Percentiles rank a stretch among this genome's conserved stretches.
Evolutionary conservation across 2,329 filamentous ascomycete genomes (phyloP).

Genomic region (Lasiodiplodia citricola): DNA sequence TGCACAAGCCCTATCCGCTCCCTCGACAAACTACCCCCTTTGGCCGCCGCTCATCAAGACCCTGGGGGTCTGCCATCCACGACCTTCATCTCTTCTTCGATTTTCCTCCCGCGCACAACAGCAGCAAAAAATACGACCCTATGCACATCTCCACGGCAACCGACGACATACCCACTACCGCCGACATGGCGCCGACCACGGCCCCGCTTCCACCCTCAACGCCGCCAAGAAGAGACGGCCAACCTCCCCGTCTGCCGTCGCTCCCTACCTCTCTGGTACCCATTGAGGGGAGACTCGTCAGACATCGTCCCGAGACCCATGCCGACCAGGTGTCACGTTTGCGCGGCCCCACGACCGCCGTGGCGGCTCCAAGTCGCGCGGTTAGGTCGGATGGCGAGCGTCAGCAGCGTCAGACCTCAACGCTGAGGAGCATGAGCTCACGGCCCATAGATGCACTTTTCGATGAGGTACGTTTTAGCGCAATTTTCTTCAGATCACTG

Average conservation of each 20-base stretch:
- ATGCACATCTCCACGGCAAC: conserved; percentile 7
- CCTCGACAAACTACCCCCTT: neutral
- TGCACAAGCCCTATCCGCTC: neutral
- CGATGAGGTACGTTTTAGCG: too few relatives aligned
- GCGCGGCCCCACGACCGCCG: conserved; percentile 1
- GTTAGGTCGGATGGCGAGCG: neutral
- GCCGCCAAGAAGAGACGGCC: neutral
- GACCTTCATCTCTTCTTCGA: neutral
- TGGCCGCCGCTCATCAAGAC: neutral
- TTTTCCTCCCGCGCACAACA: neutral
- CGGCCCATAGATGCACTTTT: neutral
- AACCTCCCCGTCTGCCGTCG: neutral
- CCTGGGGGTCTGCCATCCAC: neutral
- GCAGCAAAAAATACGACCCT: neutral
- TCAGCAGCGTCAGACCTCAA: neutral
- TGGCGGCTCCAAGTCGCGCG: neutral
- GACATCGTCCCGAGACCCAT: neutral
- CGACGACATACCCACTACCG: neutral
- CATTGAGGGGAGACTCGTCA: neutral
- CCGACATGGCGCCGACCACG: conserved; percentile 7
- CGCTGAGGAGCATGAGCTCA: neutral
- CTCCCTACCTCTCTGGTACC: neutral
- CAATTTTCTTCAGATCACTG: too few relatives aligned
- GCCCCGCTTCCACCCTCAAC: neutral
- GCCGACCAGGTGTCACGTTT: neutral